A percentile compares a stretch with the other conserved stretches of the same genome.
phyloP scores from a whole-genome alignment of 768 basidiomycete genomes.

The Saitozyma podzolica region DNA sequence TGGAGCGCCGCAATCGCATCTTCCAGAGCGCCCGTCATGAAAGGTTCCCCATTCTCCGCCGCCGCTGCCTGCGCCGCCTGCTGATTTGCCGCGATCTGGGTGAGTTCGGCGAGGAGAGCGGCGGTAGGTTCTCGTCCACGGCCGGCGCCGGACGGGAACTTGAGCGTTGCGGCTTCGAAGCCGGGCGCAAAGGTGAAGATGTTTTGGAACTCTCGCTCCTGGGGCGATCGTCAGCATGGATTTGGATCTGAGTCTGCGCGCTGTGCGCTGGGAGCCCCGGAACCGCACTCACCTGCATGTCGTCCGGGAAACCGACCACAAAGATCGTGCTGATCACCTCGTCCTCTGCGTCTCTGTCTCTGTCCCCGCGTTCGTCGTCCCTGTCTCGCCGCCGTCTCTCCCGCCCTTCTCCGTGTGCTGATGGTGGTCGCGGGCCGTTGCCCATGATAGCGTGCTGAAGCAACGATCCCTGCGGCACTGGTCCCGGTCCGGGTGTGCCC shows the following conservation, averaged over 20 bases:
- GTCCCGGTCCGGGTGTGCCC: slow-evolving; percentile 2
- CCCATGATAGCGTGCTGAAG: slow-evolving; percentile 10
- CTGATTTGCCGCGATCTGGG: slow-evolving; percentile 31
- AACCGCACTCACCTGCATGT: slow-evolving; percentile 78
- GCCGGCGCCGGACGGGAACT: slow-evolving; percentile 75
- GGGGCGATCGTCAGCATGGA: neutral
- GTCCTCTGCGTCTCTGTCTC: slow-evolving; percentile 22
- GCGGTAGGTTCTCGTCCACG: slow-evolving; percentile 37
- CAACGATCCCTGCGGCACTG: neutral
- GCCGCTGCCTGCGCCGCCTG: slow-evolving; percentile 17
- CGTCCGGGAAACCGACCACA: slow-evolving; percentile 97
- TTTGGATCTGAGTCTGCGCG: slow-evolving; percentile 17
- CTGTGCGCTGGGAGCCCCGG: neutral
- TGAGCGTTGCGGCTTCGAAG: slow-evolving; percentile 96
- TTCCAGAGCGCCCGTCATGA: slow-evolving; percentile 24
- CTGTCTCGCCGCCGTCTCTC: slow-evolving; percentile 24
- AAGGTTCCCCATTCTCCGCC: slow-evolving; percentile 19
- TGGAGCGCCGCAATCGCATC: slow-evolving; percentile 41
- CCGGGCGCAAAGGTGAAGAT: slow-evolving; percentile 97
- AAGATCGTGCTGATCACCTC: slow-evolving; percentile 98
- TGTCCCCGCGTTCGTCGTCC: slow-evolving; percentile 19
- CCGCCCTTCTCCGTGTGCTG: slow-evolving; percentile 9
- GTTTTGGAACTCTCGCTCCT: slow-evolving; percentile 99
- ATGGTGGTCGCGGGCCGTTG: slow-evolving; percentile 13
- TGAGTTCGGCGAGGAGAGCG: slow-evolving; percentile 36